Evolutionary conservation across 257 asterid genomes (phyloP).

Genomic region (Fraxinus anomala): DNA sequence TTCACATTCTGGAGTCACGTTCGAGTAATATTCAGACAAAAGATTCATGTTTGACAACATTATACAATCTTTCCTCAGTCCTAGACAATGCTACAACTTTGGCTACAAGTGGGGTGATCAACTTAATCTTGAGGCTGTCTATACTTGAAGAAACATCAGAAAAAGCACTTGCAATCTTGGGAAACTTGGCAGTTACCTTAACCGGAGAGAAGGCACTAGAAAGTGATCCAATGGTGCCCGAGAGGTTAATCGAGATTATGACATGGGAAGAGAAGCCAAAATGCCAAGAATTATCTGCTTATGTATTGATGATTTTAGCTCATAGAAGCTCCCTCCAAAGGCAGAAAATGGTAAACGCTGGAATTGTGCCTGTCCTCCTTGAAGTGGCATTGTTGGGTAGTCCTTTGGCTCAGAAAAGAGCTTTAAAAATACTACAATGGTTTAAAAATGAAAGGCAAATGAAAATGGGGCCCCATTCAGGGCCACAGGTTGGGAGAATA

Average conservation of each 20-base stretch:
- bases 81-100: slow-evolving; percentile 49
- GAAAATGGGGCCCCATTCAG: slow-evolving; percentile 80
- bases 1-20: slow-evolving; percentile 39
- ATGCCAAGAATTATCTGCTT: slow-evolving; percentile 73
- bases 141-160: slow-evolving; percentile 54
- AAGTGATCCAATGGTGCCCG: slow-evolving; percentile 53
- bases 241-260: slow-evolving; percentile 71
- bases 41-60: slow-evolving; percentile 48
- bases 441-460: slow-evolving; percentile 74
- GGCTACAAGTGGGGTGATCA: slow-evolving; percentile 41
- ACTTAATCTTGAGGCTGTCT: slow-evolving; percentile 42
- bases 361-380: slow-evolving; percentile 78
- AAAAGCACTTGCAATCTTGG: slow-evolving; percentile 63
- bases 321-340: slow-evolving; percentile 80
- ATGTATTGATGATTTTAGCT: slow-evolving; percentile 80
- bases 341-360: slow-evolving; percentile 73
- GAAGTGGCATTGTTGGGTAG: slow-evolving; percentile 82
- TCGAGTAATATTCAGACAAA: slow-evolving; percentile 42
- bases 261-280: slow-evolving; percentile 73
- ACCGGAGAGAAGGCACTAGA: slow-evolving; percentile 66
- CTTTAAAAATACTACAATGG: slow-evolving; percentile 82
- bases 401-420: slow-evolving; percentile 80
- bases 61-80: slow-evolving; percentile 63
- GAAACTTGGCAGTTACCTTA: slow-evolving; percentile 65
- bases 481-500: slow-evolving; percentile 70